Percentiles rank a stretch among this genome's conserved stretches.
Conservation (phyloP, 208 protist genomes). For the Porcisia hertigi region DNA sequence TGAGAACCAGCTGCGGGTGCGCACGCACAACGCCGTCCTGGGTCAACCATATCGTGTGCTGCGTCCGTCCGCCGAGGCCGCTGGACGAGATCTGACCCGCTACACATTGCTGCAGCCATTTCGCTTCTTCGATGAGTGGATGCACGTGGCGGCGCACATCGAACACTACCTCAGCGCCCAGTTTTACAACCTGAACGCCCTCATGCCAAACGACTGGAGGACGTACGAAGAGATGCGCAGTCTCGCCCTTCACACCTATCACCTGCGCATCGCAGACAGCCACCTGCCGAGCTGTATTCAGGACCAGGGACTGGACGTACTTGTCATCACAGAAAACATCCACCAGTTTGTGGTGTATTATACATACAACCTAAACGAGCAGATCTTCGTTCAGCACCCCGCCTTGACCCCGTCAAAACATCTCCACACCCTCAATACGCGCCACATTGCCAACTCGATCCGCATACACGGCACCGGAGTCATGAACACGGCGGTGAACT, state of each 20-base stretch:
- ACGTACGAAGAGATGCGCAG: slow-evolving; percentile 97
- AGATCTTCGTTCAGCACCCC: slow-evolving; percentile 95
- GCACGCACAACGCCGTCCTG: slow-evolving; percentile 86
- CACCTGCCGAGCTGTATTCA: slow-evolving; percentile 93
- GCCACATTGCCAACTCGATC: slow-evolving; percentile 97
- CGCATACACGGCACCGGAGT: slow-evolving; percentile 97
- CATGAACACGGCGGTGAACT: slow-evolving; percentile 98
- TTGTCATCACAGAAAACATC: slow-evolving; percentile 98
- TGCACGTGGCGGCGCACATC: slow-evolving; percentile 79
- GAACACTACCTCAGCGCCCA: slow-evolving; percentile 94
- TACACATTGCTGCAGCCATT: slow-evolving; percentile 87
- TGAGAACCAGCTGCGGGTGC: slow-evolving; percentile 93
- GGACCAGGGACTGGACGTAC: slow-evolving; percentile 96
- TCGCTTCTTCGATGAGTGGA: slow-evolving; percentile 78
- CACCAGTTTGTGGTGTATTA: slow-evolving; percentile 96
- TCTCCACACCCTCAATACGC: slow-evolving; percentile 95
- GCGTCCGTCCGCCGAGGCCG: slow-evolving; percentile 6
- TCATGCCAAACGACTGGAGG: slow-evolving; percentile 95
- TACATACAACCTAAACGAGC: slow-evolving; percentile 98
- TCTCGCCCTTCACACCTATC: slow-evolving; percentile 92
- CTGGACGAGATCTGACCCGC: slow-evolving; percentile 57
- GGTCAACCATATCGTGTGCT: slow-evolving; percentile 36
- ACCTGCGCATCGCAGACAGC: slow-evolving; percentile 79
- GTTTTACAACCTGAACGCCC: slow-evolving; percentile 97
- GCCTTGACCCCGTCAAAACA: slow-evolving; percentile 84